Evolutionary conservation across 306 rosid genomes (phyloP), one percentile per base, ranked within the genome.

Genomic region (Pueraria montana): DNA sequence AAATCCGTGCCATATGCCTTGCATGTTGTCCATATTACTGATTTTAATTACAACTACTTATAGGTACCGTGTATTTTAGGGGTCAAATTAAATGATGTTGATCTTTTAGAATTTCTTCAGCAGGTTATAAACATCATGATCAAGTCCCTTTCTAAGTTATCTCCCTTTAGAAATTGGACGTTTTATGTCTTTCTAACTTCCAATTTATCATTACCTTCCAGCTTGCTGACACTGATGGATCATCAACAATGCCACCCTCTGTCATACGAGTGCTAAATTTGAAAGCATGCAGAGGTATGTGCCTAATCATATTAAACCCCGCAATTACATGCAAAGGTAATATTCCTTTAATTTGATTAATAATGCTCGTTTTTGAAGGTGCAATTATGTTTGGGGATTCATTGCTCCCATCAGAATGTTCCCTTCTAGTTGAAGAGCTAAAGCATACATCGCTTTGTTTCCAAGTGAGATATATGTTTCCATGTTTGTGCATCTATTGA

Each of bases 381-480:
- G 99, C 99, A 79, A 94, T 96, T 64, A 94, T 96, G 99, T 96
- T 94, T 83, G 97, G 99, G 61, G 99, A 96, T 84, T 89, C 96
- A 2, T 89, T 96, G 94, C 91, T 96, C 79, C 97, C 89, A 65
- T 91, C 98, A 8, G 99, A 96, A 85, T 96, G 99, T 83, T 90
- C 95, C 86, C 98, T 96, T 80, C 77, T 96, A 40, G 93, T 94
- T 82, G 93, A 92, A 70, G 99, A 94, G 89, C 92, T 96, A 61
- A 96, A 89, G 80, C 90, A 89, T 36, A 94, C 98, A 34, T 84
- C 94, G 36, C 94, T 94, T 12, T 96, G 97, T 89, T 94, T 96
- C 91, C 99, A 94, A 78, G 98, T 92, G 86, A 84, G 91, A 77
- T 83, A n/a, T 18, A 53, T 14, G 30, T 65, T 74, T 42, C 72